phyloP scores from a whole-genome alignment of 305 asterid genomes.

The Fraxinus paxiana region DNA sequence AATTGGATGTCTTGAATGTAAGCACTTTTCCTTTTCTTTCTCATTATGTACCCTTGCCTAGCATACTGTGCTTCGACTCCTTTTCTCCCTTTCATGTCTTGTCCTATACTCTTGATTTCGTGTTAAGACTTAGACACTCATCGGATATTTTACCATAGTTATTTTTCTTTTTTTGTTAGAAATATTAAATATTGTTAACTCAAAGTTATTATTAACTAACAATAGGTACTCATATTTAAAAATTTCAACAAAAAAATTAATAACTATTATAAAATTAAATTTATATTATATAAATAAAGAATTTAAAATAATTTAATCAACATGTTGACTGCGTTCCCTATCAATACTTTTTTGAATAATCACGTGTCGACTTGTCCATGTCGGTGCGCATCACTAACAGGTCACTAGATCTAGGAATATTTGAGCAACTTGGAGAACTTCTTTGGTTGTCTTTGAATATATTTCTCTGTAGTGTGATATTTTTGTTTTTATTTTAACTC shows the following conservation, averaged over 20 bases:
- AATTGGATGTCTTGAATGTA: constrained; percentile 95
- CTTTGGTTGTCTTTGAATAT: background rate
- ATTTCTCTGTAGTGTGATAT: background rate
- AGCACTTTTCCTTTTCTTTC: constrained; percentile 27
- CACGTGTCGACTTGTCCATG: background rate
- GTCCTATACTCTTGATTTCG: background rate
- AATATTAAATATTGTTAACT: too few species aligned
- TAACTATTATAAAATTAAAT: too few species aligned
- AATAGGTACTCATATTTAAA: background rate
- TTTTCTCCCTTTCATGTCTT: background rate
- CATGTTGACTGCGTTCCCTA: too few species aligned
- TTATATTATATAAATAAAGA: too few species aligned
- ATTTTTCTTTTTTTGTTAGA: background rate
- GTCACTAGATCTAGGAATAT: background rate
- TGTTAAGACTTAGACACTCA: background rate
- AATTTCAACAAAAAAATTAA: background rate
- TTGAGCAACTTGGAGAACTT: background rate
- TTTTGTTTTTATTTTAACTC: background rate
- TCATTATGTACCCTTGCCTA: background rate
- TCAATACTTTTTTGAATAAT: background rate
- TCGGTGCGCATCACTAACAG: background rate
- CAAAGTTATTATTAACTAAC: too few species aligned
- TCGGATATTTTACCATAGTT: background rate
- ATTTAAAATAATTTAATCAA: too few species aligned
- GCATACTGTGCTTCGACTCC: background rate